Evolutionary conservation across 129 eudicot species (phyloP).

Genomic region (Artemisia argyi): DNA sequence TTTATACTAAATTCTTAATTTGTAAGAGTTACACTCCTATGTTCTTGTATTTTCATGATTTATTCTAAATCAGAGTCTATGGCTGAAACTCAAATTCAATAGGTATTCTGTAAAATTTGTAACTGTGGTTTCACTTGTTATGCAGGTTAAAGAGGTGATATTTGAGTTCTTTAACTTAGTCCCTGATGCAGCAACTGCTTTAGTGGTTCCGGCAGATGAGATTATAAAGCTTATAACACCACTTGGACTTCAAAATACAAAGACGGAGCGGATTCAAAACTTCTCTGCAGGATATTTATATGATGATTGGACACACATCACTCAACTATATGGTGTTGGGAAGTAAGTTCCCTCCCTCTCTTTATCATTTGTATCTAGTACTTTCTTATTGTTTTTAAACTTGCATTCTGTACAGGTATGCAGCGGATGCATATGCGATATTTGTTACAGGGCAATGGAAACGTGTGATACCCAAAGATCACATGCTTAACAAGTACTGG

Average conservation of each 20-base stretch:
- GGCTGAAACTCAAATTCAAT: too few species aligned
- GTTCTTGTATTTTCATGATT: too few species aligned
- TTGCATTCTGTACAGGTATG: constrained; percentile 50
- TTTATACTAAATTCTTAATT: too few species aligned
- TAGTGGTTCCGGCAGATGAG: constrained; percentile 31
- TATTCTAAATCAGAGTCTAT: too few species aligned
- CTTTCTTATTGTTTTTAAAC: too few species aligned
- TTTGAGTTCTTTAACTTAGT: constrained; percentile 55
- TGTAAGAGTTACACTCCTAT: too few species aligned
- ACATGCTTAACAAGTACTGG: constrained; percentile 82
- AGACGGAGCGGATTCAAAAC: constrained; percentile 43
- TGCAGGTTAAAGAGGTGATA: constrained; percentile 55
- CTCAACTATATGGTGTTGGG: constrained; percentile 70
- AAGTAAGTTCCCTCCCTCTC: constrained; percentile 43
- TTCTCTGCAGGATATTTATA: constrained; percentile 52
- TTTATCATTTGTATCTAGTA: too few species aligned
- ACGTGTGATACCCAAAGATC: constrained; percentile 61
- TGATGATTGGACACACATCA: constrained; percentile 69
- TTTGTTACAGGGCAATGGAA: constrained; percentile 85
- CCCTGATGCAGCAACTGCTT: constrained; percentile 71
- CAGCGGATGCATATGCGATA: constrained; percentile 95
- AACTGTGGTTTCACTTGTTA: background rate
- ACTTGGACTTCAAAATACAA: constrained; percentile 54
- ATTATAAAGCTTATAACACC: constrained; percentile 44
- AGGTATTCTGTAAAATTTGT: background rate